These are phyloP conservation scores for Trichoderma sp. DNA, from an alignment of 2,329 filamentous ascomycete species.

Conservation along the genomic window DNA sequence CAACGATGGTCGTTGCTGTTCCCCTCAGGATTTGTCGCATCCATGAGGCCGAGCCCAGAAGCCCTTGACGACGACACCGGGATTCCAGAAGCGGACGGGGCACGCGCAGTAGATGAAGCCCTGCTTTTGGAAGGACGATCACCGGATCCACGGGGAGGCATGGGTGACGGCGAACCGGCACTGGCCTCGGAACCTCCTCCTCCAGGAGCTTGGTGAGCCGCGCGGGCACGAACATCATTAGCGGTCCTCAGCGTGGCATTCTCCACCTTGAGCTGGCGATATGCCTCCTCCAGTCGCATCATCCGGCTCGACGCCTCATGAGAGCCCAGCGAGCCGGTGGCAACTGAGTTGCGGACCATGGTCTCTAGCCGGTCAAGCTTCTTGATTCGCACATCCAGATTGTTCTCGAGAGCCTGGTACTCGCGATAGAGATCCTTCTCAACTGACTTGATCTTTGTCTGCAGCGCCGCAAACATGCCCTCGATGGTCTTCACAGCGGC, in stretches of 20 bases:
- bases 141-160: constrained; percentile 48
- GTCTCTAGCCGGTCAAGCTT: constrained; percentile 85
- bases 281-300: constrained; percentile 57
- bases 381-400: constrained; percentile 74
- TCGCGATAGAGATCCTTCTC: constrained; percentile 89
- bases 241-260: constrained; percentile 66
- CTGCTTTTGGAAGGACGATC: constrained; percentile 41
- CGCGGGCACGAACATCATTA: constrained; percentile 54
- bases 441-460: constrained; percentile 74
- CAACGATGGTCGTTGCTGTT: constrained; percentile 64
- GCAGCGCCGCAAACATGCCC: constrained; percentile 72
- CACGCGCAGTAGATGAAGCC: constrained; percentile 34
- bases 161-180: constrained; percentile 50
- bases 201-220: constrained; percentile 41
- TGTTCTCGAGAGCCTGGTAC: constrained; percentile 80
- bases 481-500: constrained; percentile 86
- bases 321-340: constrained; percentile 45
- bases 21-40: constrained; percentile 6
- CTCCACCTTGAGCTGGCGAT: constrained; percentile 61
- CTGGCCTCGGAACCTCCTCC: constrained; percentile 39
- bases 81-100: constrained; percentile 29
- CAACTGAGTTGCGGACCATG: constrained; percentile 64
- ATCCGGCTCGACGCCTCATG: constrained; percentile 47
- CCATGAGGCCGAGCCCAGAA: constrained; percentile 17
- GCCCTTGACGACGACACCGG: constrained; percentile 23